Percentiles rank a stretch among this genome's conserved stretches.
phyloP scores from a whole-genome alignment of 805 yeast species.

The Starmerella stellata region DNA sequence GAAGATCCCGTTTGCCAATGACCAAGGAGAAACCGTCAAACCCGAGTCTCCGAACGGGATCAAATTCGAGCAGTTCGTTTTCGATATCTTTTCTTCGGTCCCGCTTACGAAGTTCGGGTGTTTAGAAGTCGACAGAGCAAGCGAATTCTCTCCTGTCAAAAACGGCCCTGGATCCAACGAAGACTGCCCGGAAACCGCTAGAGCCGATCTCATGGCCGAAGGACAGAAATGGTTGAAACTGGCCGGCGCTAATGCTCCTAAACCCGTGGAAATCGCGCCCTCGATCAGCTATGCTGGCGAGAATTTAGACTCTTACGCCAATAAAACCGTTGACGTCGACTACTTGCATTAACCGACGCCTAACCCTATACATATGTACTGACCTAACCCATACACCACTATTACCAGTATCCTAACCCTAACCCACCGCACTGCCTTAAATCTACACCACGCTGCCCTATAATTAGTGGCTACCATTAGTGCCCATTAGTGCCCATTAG shows the following conservation, averaged over 20 bases:
- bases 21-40: conserved; percentile 31
- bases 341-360: no score
- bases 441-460: no score
- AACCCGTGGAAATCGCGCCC: conserved; percentile 58
- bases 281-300: conserved; percentile 59
- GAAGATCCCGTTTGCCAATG: conserved; percentile 52
- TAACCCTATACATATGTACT: no score
- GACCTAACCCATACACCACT: no score
- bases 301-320: no score
- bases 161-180: conserved; percentile 68
- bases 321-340: no score
- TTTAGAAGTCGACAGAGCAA: conserved; percentile 68
- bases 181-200: conserved; percentile 75
- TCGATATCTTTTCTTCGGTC: conserved; percentile 81
- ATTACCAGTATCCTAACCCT: no score
- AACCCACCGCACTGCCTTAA: no score
- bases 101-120: conserved; percentile 62
- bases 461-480: no score
- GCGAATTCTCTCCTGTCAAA: conserved; percentile 86
- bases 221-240: conserved; percentile 55
- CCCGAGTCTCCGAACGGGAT: conserved; percentile 79
- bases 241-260: conserved; percentile 45
- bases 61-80: conserved; percentile 89
- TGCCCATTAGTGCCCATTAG: no score
- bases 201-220: conserved; percentile 41